Evolutionary conservation across 1,139 yeast genomes (phyloP), one percentile per base, ranked within the genome.

Genomic region (Hyphopichia buzzinii): DNA sequence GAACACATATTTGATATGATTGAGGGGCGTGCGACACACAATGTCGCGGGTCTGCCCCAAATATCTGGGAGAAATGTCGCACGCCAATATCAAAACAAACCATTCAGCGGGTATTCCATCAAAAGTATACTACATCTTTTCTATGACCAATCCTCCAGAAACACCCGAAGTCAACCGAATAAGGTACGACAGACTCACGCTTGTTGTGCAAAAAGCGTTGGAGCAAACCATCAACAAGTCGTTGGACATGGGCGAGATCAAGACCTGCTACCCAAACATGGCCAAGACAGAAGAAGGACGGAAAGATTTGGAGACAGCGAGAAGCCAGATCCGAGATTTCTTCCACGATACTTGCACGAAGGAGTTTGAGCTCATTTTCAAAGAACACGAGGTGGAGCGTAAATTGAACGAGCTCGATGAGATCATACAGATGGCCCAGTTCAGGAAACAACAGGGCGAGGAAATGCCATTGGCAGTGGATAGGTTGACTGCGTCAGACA

Each of bases 321-420:
- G 84, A 37, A 57, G 64, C 4, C 92, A 84, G 50, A 74, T 86
- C 14, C 59, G 72, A 8, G 72, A 72, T 23, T 80, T 78, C 45
- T 84, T 92, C 86, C 67, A 67, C 29, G 59, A 64, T 10, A 74
- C 76, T 21, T 74, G 88, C 1, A 54, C 69, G 37, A 64, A 70
- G 26, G 95, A 87, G 54, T 84, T 86, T 45, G 77, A 77, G 6
- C 72, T 78, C 30, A 83, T 87, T 3, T 81, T 79, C 50, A 55
- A 64, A 10, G 95, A 87, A 44, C 64, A 89, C 26, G 70, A 78
- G 19, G 66, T 85, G 1, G 68, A 77, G 40, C 43, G 39, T 26
- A 84, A 81, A 47, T 60, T 88, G 38, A 66, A 80, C 44, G 81
- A 78, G 39, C 61, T 88, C 36, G 96, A 88, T 52, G 79, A 73